Conservation (phyloP, 192 early-diverging fungal genomes). For the Coemansia brasiliensis region DNA sequence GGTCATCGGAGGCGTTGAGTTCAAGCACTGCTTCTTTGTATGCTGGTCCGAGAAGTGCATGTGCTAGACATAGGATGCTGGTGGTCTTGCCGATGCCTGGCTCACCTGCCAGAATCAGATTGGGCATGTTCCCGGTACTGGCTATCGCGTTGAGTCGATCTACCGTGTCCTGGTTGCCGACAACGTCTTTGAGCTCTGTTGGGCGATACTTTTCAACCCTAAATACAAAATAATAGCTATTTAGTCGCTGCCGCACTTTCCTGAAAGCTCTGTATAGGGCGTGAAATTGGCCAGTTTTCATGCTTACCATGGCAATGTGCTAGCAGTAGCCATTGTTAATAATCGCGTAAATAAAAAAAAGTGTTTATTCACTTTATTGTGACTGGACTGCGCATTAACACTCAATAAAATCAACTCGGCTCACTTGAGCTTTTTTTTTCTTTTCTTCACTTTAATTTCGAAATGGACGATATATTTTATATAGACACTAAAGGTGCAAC, state of each 20-base stretch:
- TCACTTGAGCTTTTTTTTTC: background rate
- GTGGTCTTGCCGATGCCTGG: constrained; percentile 99
- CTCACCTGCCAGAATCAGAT: constrained; percentile 86
- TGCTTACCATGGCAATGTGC: constrained; percentile 46
- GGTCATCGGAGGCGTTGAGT: constrained; percentile 97
- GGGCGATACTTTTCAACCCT: constrained; percentile 95
- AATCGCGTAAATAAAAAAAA: no score
- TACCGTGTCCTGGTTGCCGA: constrained; percentile 93
- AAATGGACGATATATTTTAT: constrained; percentile 50
- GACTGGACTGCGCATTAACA: no score
- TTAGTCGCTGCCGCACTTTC: background rate
- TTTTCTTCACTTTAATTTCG: constrained; percentile 7
- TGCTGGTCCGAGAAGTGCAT: constrained; percentile 79
- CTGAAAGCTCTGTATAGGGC: no score
- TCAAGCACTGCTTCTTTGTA: constrained; percentile 95
- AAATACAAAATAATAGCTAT: background rate
- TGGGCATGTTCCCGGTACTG: constrained; percentile 90
- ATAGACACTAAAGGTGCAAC: constrained; percentile 36
- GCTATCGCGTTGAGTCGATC: constrained; percentile 82
- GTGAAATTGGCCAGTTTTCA: no score
- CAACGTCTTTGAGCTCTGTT: constrained; percentile 78
- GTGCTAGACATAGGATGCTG: constrained; percentile 88
- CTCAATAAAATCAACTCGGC: background rate
- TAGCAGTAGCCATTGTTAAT: background rate
- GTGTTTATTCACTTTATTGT: no score